A percentile compares a stretch with the other conserved stretches of the same genome.
phyloP scores from a whole-genome alignment of 352 stramenopile species.

The Globisporangium polare region DNA sequence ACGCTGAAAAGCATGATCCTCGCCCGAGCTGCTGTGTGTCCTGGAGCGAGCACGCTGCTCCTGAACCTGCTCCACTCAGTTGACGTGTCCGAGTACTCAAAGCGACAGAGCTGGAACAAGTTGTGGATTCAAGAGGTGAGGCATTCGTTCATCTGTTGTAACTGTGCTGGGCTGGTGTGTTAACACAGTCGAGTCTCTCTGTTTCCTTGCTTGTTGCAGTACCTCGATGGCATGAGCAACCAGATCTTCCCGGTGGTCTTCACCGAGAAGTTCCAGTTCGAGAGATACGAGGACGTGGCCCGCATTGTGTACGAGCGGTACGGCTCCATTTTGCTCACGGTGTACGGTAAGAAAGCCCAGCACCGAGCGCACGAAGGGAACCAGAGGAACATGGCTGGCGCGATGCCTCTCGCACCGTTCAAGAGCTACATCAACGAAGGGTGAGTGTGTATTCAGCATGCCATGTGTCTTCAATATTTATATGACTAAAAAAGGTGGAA shows the following conservation, averaged over 20 bases:
- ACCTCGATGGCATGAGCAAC: slow-evolving; percentile 63
- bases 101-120: slow-evolving; percentile 25
- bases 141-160: neutral
- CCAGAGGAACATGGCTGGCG: neutral
- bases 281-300: slow-evolving; percentile 50
- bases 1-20: slow-evolving; percentile 53
- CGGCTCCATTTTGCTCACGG: slow-evolving; percentile 31
- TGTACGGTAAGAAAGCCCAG: slow-evolving; percentile 14
- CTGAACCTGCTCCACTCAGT: slow-evolving; percentile 64
- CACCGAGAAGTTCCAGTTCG: slow-evolving; percentile 43
- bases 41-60: slow-evolving; percentile 56
- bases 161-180: neutral
- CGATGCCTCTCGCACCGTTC: slow-evolving; percentile 41
- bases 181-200: too few species aligned
- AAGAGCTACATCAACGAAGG: slow-evolving; percentile 42
- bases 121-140: slow-evolving; percentile 64
- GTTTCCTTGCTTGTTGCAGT: slow-evolving; percentile 27
- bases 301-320: slow-evolving; percentile 58
- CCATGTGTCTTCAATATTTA: neutral
- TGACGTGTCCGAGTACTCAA: slow-evolving; percentile 34
- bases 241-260: slow-evolving; percentile 69
- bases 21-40: slow-evolving; percentile 46
- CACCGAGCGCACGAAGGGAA: neutral
- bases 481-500: neutral
- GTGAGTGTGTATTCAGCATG: slow-evolving; percentile 19